Conservation (phyloP, 495 filamentous ascomycete genomes). For the Clohesyomyces aquaticus region DNA sequence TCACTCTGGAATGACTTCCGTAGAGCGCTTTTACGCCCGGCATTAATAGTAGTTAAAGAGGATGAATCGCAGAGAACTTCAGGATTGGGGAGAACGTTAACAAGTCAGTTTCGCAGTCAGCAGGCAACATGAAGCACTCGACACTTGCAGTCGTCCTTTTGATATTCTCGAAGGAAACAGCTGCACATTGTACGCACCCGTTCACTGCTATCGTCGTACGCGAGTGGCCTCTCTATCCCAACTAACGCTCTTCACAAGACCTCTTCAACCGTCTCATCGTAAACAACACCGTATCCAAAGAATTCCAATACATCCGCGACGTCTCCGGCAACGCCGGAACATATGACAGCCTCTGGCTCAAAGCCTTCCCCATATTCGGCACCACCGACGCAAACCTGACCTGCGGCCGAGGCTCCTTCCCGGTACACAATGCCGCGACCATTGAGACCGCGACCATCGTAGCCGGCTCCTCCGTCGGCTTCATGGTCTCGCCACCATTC, state of each 20-base stretch:
- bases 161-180: too few species aligned
- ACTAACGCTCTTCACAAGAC: conserved; percentile 18
- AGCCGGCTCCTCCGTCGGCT: conserved; percentile 17
- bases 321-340: background rate
- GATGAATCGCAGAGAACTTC: too few species aligned
- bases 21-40: too few species aligned
- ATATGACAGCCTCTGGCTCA: background rate
- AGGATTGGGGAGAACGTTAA: too few species aligned
- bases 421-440: background rate
- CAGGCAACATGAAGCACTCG: too few species aligned
- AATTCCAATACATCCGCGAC: conserved; percentile 24
- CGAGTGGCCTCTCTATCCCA: too few species aligned
- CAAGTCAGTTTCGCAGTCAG: too few species aligned
- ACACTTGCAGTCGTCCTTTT: too few species aligned
- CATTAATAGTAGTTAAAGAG: too few species aligned
- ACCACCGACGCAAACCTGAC: background rate
- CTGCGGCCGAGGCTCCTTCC: conserved; percentile 6
- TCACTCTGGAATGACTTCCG: too few species aligned
- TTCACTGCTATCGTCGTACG: too few species aligned
- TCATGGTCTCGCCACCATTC: background rate
- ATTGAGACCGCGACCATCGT: conserved; percentile 19
- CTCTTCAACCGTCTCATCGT: conserved; percentile 16
- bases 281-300: conserved; percentile 20
- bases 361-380: conserved; percentile 1
- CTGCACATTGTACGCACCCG: too few species aligned